phyloP scores from a whole-genome alignment of 2,329 filamentous ascomycete genomes.

The Xylariaceae sp. region DNA sequence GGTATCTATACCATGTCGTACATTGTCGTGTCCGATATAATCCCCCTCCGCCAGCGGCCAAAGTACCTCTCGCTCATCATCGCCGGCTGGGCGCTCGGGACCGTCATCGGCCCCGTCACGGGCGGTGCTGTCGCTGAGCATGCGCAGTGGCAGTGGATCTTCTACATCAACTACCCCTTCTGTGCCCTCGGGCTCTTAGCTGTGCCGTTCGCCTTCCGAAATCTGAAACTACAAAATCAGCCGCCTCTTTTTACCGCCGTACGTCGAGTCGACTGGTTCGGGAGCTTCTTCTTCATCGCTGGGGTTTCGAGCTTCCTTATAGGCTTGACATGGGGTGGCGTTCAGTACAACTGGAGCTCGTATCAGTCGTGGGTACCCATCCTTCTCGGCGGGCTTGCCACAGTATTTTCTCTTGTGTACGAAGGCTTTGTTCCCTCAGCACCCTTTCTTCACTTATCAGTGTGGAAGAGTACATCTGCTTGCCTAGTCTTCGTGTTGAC shows the following conservation, averaged over 20 bases:
- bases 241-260: conserved; percentile 10
- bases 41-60: conserved; percentile 29
- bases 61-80: conserved; percentile 22
- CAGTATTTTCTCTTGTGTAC: conserved; percentile 31
- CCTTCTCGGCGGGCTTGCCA: conserved; percentile 26
- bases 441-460: conserved; percentile 20
- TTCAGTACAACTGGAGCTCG: conserved; percentile 45
- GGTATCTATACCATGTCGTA: conserved; percentile 22
- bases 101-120: conserved; percentile 21
- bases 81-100: conserved; percentile 25
- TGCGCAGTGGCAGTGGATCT: conserved; percentile 24
- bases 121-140: conserved; percentile 25
- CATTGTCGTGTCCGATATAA: conserved; percentile 26
- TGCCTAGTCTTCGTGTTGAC: conserved; percentile 12
- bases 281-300: conserved; percentile 54
- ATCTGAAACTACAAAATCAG: conserved; percentile 10
- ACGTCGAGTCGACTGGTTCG: conserved; percentile 52
- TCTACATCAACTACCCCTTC: conserved; percentile 32
- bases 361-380: conserved; percentile 36
- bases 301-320: conserved; percentile 53
- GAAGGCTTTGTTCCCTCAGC: conserved; percentile 22
- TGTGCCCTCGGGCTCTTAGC: conserved; percentile 27
- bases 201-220: conserved; percentile 27
- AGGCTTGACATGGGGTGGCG: conserved; percentile 55
- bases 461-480: conserved; percentile 15